These are phyloP conservation scores for Amylostereum chailletii DNA, from an alignment of 1,284 basidiomycete genomes.

Conservation along the genomic window DNA sequence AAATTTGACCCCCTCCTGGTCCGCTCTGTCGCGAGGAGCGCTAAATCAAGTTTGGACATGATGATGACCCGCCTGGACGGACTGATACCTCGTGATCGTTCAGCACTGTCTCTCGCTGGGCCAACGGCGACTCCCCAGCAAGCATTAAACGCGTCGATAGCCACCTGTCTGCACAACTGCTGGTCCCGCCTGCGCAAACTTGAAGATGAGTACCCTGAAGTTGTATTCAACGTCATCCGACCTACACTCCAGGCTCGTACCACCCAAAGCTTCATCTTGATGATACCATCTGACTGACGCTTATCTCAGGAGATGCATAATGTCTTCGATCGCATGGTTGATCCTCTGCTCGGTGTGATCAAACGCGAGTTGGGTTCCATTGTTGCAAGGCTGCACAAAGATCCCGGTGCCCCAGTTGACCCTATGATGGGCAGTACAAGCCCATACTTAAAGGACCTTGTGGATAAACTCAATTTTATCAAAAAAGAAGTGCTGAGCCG, in stretches of 20 bases:
- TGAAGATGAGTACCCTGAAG: constrained; percentile 61
- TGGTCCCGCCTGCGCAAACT: constrained; percentile 64
- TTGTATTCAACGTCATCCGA: constrained; percentile 50
- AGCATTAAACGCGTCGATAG: constrained; percentile 65
- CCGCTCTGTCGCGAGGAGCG: constrained; percentile 68
- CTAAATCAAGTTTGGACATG: constrained; percentile 56
- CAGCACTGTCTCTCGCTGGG: constrained; percentile 67
- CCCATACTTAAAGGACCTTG: constrained; percentile 83
- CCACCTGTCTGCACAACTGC: constrained; percentile 73
- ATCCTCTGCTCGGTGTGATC: constrained; percentile 67
- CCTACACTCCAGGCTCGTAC: constrained; percentile 52
- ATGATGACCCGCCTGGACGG: constrained; percentile 55
- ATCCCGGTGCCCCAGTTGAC: constrained; percentile 68
- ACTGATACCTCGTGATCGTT: constrained; percentile 72
- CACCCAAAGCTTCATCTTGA: neutral
- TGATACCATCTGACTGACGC: neutral
- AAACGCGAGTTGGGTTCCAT: constrained; percentile 73
- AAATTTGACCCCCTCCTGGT: constrained; percentile 88
- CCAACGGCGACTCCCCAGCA: constrained; percentile 75
- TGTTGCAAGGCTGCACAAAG: constrained; percentile 75
- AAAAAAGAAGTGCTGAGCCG: constrained; percentile 67
- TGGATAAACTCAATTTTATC: constrained; percentile 77
- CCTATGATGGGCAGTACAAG: constrained; percentile 62
- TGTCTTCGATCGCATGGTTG: constrained; percentile 55
- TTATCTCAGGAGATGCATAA: constrained; percentile 43